phyloP scores from a whole-genome alignment of 805 yeast species.

The Lachancea waltii region DNA sequence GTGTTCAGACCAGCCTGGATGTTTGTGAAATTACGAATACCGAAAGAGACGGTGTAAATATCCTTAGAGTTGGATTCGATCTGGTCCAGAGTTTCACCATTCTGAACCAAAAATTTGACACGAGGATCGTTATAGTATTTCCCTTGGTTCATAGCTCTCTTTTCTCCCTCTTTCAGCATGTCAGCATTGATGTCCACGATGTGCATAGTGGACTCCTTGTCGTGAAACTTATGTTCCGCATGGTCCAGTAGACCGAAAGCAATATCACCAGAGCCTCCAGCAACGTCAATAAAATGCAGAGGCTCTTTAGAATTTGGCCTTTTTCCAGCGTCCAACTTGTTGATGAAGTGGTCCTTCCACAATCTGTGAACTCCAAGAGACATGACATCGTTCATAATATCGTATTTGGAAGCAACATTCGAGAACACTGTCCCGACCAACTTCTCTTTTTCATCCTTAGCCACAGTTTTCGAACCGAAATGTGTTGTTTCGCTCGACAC shows the following conservation, averaged over 20 bases:
- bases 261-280: constrained; percentile 98
- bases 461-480: constrained; percentile 84
- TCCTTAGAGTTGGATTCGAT: constrained; percentile 87
- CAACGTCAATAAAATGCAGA: constrained; percentile 85
- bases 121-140: constrained; percentile 49
- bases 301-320: constrained; percentile 78
- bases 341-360: constrained; percentile 90
- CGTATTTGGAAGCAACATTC: constrained; percentile 90
- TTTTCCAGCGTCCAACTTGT: constrained; percentile 85
- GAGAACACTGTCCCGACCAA: constrained; percentile 84
- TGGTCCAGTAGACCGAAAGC: constrained; percentile 93
- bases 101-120: constrained; percentile 77
- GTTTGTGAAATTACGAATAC: constrained; percentile 93
- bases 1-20: constrained; percentile 89
- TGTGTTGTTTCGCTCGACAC: constrained; percentile 55
- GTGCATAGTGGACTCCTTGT: constrained; percentile 71
- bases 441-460: constrained; percentile 71
- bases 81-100: constrained; percentile 82
- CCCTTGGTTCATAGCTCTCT: constrained; percentile 57
- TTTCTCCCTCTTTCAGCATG: constrained; percentile 89
- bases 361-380: constrained; percentile 89
- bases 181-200: constrained; percentile 93
- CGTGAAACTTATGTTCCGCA: constrained; percentile 73
- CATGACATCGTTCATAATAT: constrained; percentile 97
- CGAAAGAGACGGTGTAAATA: constrained; percentile 93